Conservation (phyloP, 2,329 filamentous ascomycete genomes). For the Calonectria montana region DNA sequence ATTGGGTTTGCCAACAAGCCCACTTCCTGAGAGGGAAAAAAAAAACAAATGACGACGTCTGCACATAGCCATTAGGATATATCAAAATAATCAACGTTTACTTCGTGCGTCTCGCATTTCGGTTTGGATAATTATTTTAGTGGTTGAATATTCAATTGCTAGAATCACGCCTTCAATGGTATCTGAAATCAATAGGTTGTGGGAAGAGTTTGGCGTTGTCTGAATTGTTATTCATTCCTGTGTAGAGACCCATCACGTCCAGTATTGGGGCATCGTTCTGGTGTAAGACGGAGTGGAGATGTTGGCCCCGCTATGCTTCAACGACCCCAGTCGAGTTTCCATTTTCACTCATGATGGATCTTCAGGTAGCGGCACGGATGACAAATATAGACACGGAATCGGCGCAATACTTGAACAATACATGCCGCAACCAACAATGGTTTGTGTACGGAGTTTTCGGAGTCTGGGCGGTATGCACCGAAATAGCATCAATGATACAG, state of each 20-base stretch:
- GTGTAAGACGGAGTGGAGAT: neutral
- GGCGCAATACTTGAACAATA: neutral
- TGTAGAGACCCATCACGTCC: neutral
- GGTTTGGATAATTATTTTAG: no score
- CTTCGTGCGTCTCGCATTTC: neutral
- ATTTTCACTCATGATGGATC: neutral
- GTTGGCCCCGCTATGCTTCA: neutral
- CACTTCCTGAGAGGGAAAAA: conserved; percentile 20
- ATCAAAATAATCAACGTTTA: neutral
- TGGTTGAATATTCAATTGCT: no score
- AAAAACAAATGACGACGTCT: no score
- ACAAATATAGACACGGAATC: conserved; percentile 13
- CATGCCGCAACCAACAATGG: neutral
- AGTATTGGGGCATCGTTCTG: neutral
- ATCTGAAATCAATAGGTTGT: neutral
- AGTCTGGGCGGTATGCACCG: neutral
- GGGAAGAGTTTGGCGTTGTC: neutral
- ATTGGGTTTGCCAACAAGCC: conserved; percentile 56
- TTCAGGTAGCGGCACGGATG: neutral
- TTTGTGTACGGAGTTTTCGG: conserved; percentile 20
- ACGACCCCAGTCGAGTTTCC: neutral
- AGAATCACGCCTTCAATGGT: no score
- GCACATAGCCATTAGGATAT: neutral
- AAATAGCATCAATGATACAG: neutral
- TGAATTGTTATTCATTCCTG: neutral